A percentile compares a stretch with the other conserved stretches of the same genome.
Evolutionary conservation across 352 stramenopile species (phyloP).

Genomic region (Globisporangium canariense): DNA sequence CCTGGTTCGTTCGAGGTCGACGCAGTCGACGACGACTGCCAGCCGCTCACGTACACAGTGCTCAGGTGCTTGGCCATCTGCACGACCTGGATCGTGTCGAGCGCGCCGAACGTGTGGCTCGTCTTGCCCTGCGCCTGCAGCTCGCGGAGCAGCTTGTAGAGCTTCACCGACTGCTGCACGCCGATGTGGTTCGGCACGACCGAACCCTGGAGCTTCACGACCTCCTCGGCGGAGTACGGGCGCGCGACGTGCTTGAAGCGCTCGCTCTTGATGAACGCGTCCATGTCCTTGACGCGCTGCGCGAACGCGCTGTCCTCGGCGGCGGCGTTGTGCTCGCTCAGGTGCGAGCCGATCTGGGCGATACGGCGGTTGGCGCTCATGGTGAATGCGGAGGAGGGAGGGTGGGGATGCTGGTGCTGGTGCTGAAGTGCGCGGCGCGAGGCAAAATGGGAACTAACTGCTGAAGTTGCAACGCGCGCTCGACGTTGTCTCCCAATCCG

Average conservation of each 20-base stretch:
- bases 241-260: conserved; percentile 82
- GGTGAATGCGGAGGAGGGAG: background rate
- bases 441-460: conserved; percentile 52
- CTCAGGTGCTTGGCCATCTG: conserved; percentile 94
- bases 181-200: conserved; percentile 45
- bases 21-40: conserved; percentile 95
- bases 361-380: conserved; percentile 77
- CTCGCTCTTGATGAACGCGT: conserved; percentile 65
- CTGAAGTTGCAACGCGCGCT: conserved; percentile 12
- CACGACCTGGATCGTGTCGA: conserved; percentile 95
- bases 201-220: conserved; percentile 85
- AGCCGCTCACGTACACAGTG: conserved; percentile 96
- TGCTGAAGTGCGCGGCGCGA: conserved; percentile 22
- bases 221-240: conserved; percentile 75
- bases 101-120: conserved; percentile 85
- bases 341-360: conserved; percentile 65
- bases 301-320: conserved; percentile 60
- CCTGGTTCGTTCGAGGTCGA: conserved; percentile 95
- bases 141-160: conserved; percentile 86
- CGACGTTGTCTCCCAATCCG: background rate
- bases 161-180: conserved; percentile 66
- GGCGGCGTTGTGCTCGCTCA: conserved; percentile 50
- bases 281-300: conserved; percentile 70
- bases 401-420: conserved; percentile 1
- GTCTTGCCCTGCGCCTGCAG: conserved; percentile 75